Base-by-base conservation (phyloP, 441 rosid species). In the Mallotus japonicus region DNA sequence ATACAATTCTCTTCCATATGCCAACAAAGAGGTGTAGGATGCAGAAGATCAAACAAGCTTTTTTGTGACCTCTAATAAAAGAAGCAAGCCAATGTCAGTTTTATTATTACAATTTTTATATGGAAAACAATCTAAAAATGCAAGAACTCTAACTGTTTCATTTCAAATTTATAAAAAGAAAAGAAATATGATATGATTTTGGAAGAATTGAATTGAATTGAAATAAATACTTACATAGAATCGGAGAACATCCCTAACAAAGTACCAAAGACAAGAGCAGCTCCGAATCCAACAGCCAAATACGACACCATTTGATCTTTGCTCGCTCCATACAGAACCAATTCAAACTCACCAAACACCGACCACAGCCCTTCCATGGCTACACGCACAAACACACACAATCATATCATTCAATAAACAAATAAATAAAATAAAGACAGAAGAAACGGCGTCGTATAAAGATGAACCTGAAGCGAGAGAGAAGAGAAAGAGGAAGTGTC, bases 351-450 rank as follows among this genome's bases (percentile, higher is more conserved):
- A 77, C 97, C 98, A 73, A 82, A 88, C 79, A 88, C 98, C 12
- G 84, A 83, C 90, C 96, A 88, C 22, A 93, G 50, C 67, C 94
- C 97, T 84, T 90, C 91, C 88, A 87, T 78, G n/a, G 77, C 97
- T 92, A 53, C 73, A 13, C 10, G 49, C 20, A 34, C 62, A 54
- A 42, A 42, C 46, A 67, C 5, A 19, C 13, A 67, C 53, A 28
- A 15, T 12, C 15, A 40, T 4, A 40, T 4, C 2, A 28, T 28
- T 28, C 32, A 32, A 0, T 0, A 22, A 65, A 8, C 22, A 65
- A n/a, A 19, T 12, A n/a, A 37, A 63, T 8, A 22, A 51, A 62
- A n/a, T 15, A 12, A 16, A 40, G 13, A 28, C 7, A n/a, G 37
- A 28, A 5, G 2, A 19, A 1, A 17, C 0, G 15, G 5, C 9